These are phyloP conservation scores for Penicillium sp. DNA, from an alignment of 2,329 filamentous ascomycete genomes.

Conservation along the genomic window DNA sequence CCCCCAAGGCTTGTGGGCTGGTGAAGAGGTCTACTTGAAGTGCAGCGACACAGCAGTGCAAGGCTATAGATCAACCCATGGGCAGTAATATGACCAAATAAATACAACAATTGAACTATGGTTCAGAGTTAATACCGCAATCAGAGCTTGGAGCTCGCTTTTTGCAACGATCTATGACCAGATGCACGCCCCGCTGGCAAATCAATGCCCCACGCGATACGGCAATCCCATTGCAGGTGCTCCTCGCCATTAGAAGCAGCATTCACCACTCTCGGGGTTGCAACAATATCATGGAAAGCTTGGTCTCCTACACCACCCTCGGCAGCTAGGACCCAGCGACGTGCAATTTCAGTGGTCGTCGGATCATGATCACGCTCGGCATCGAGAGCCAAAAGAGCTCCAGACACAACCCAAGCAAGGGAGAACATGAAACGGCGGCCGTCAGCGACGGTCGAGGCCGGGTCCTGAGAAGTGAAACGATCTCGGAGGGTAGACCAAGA, in stretches of 20 bases:
- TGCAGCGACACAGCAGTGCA: too few species aligned
- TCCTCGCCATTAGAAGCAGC: conserved; percentile 6
- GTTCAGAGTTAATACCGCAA: too few species aligned
- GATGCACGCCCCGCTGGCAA: conserved; percentile 14
- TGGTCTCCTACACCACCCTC: conserved; percentile 35
- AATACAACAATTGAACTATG: too few species aligned
- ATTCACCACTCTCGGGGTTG: background rate
- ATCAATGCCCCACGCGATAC: background rate
- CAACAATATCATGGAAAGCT: conserved; percentile 27
- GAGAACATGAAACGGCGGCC: conserved; percentile 39
- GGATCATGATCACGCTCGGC: conserved; percentile 36
- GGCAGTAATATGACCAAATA: too few species aligned
- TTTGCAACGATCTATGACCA: conserved; percentile 26
- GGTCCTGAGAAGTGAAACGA: conserved; percentile 16
- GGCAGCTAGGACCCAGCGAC: conserved; percentile 37
- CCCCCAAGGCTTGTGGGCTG: too few species aligned
- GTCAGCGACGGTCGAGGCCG: conserved; percentile 28
- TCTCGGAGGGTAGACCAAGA: conserved; percentile 21
- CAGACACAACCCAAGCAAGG: conserved; percentile 39
- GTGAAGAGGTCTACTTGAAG: too few species aligned
- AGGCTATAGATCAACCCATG: too few species aligned
- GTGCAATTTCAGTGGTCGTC: conserved; percentile 37
- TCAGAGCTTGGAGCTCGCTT: background rate
- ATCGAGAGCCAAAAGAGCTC: conserved; percentile 41
- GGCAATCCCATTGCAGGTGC: conserved; percentile 8